A percentile compares a stretch with the other conserved stretches of the same genome.
phyloP scores from a whole-genome alignment of 768 basidiomycete genomes.

The Hemileccinum impolitum region DNA sequence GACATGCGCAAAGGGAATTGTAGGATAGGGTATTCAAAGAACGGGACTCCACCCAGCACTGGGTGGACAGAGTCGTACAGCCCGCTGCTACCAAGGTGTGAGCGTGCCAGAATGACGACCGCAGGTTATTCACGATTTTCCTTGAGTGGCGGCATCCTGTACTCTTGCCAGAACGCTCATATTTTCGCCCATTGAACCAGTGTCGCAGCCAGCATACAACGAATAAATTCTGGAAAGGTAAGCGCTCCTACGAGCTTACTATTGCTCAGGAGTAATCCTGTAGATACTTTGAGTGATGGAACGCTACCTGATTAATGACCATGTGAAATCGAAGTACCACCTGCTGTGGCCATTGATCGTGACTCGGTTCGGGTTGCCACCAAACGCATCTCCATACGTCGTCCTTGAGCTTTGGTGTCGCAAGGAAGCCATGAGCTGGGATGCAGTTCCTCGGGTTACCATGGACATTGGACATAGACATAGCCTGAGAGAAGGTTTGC shows the following conservation, averaged over 20 bases:
- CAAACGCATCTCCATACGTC: conserved; percentile 38
- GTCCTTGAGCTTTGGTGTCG: conserved; percentile 43
- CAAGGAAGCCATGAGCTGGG: conserved; percentile 52
- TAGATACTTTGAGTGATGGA: too few relatives aligned
- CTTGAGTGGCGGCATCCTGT: conserved; percentile 45
- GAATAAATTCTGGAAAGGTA: too few relatives aligned
- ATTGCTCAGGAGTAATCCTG: too few relatives aligned
- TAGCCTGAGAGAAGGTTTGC: too few relatives aligned
- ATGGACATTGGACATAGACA: too few relatives aligned
- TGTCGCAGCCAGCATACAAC: conserved; percentile 46
- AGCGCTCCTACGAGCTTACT: too few relatives aligned
- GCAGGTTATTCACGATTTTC: conserved; percentile 44
- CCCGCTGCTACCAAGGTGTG: conserved; percentile 28
- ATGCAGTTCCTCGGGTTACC: too few relatives aligned
- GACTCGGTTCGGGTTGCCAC: conserved; percentile 37
- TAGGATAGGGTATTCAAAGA: conserved; percentile 49
- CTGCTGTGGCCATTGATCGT: conserved; percentile 55
- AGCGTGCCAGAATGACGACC: too few relatives aligned
- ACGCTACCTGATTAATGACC: too few relatives aligned
- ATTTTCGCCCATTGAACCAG: too few relatives aligned
- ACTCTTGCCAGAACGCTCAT: conserved; percentile 46
- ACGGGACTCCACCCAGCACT: conserved; percentile 48
- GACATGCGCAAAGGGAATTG: conserved; percentile 46
- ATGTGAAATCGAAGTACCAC: conserved; percentile 22
- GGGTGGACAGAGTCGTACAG: conserved; percentile 50